These are phyloP conservation scores for Mycena capillaripes DNA, from an alignment of 768 basidiomycete species.

Conservation along the genomic window DNA sequence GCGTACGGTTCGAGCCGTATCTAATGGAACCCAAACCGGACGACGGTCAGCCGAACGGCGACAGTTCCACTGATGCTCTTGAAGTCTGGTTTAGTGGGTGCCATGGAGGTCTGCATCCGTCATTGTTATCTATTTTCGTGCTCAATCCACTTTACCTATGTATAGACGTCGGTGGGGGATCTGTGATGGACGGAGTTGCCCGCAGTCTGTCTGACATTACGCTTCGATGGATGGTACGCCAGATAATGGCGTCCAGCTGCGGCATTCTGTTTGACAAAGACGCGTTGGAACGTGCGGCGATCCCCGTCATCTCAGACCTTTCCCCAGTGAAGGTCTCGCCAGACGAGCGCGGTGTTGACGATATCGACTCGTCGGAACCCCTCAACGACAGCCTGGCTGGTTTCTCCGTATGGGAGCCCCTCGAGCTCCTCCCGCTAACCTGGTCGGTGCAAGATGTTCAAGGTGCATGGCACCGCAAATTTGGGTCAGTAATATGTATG, in stretches of 20 bases:
- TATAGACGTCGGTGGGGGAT: conserved; percentile 80
- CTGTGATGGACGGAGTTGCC: conserved; percentile 57
- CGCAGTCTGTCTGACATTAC: conserved; percentile 70
- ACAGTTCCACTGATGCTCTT: conserved; percentile 65
- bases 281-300: conserved; percentile 61
- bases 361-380: conserved; percentile 60
- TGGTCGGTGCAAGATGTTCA: conserved; percentile 69
- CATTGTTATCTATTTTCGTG: conserved; percentile 8
- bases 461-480: conserved; percentile 67
- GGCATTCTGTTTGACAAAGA: conserved; percentile 69
- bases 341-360: conserved; percentile 37
- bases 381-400: conserved; percentile 66
- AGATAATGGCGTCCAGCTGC: conserved; percentile 69
- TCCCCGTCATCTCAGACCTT: conserved; percentile 38
- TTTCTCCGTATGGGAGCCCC: conserved; percentile 73
- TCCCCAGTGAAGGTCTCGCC: not conserved
- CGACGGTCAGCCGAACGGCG: conserved; percentile 20
- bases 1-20: conserved; percentile 28
- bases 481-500: conserved; percentile 59
- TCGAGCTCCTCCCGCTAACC: conserved; percentile 73
- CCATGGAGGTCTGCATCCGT: conserved; percentile 65
- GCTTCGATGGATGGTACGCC: conserved; percentile 85
- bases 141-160: not conserved
- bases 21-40: conserved; percentile 24
- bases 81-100: conserved; percentile 89